Base-by-base conservation (phyloP, 768 basidiomycete genomes). In the Tylopilus subfusipes region DNA sequence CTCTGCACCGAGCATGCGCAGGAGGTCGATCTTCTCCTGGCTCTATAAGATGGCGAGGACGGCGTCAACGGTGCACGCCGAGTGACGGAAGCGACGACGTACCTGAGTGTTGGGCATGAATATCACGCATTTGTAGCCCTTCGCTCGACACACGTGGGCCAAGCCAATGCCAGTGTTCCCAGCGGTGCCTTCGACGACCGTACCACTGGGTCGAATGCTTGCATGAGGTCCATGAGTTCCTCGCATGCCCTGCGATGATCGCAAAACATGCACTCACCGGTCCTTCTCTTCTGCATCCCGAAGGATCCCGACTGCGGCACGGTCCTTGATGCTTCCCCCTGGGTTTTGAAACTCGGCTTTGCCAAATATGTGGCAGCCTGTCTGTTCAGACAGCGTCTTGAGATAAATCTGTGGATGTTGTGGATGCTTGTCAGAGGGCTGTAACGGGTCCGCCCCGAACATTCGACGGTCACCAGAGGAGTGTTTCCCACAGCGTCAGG, bases 321-420 rank as follows among this genome's bases (percentile, higher is more conserved):
- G 85, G 68, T 99, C 97, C 73, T 99, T 99, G 61, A 99, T 92
- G 58, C 91, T 94, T 38, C 96, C 96, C 6, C 97, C 97, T 0
- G 97, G 97, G 65, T 98, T 98, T 75, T 97, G 94, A 67, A 97
- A 95, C 73, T 99, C 97, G 19, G 97, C 93, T 69, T 99, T 98
- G n/a, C 90, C 95, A 45, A 86, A 85, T 56, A 98, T 93, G 49
- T 82, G 82, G 51, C 83, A 84, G 16, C 93, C 94, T 1, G 85
- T 91, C 67, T 82, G 82, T 60, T 93, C 84, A 11, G 93, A 97
- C 9, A 97, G 78, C 14, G 73, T 72, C 70, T 90, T 85, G 50
- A 98, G 78, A 59, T 85, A 83, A 55, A 98, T 94, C 93, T 97
- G 24, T 18, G 67, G 4, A 19, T 31, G 19, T 21, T 24, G n/a